Evolutionary conservation across 129 eudicot species (phyloP), one percentile per base, ranked within the genome.

Genomic region (Tanacetum coccineum): DNA sequence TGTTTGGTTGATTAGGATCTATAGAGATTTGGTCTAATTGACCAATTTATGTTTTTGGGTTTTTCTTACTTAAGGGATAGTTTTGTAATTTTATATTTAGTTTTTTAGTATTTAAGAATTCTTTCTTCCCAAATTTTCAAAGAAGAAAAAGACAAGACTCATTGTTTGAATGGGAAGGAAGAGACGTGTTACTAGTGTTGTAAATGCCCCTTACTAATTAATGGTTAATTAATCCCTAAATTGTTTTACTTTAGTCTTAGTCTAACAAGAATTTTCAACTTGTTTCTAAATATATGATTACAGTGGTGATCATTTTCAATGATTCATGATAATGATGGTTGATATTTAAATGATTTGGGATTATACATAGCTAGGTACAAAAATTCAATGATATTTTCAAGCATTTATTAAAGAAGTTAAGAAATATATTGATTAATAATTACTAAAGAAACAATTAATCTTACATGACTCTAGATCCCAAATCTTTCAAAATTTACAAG

Each of bases 191-290:
- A 65, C 28, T 64, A 74, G 72, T 51, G 66, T 65, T 74, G 78
- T 74, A 74, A 74, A 76, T 76, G 40, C 75, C 59, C 80, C 64
- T 50, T 63, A 67, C 47, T 75, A 75, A 67, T 67, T 67, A 74
- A 22, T 74, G 25, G 14, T 21, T 60, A 21, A 45, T 58, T 6
- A 32, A 59, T n/a, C 67, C 26, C 32, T 67, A 14, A 36, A 30
- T 13, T 46, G 47, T 67, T 32, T 2, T 10, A 3, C 50, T 59
- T 19, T 58, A 13, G 40, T 51, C 26, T 10, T 72, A 49, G 9
- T 61, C 21, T 9, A 39, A 12, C 36, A 30, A 18, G 19, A 36
- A 49, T 9, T 9, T 39, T 7, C 4, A 69, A 0, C 5, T 55
- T 9, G 6, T 4, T 19, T 14, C 11, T 17, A 5, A 70, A 40